These are phyloP conservation scores for Eragrostis curvula DNA, from an alignment of 176 grass and related monocot genomes.

Conservation along the genomic window DNA sequence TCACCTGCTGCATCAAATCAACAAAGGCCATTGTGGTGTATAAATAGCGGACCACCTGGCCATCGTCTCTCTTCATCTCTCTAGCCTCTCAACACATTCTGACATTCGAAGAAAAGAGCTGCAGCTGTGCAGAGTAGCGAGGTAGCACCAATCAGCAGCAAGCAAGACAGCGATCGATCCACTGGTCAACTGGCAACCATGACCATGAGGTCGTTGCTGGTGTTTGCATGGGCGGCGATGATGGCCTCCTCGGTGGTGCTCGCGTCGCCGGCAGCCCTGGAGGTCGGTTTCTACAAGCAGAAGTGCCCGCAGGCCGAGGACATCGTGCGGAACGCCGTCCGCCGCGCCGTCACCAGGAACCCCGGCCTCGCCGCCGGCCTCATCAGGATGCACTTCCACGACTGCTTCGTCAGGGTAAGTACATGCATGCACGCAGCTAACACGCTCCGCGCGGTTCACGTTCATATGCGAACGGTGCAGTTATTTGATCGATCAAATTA, in stretches of 20 bases:
- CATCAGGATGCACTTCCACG: slow-evolving; percentile 90
- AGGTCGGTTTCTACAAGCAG: slow-evolving; percentile 62
- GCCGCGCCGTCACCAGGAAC: slow-evolving; percentile 35
- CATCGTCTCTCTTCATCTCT: not conserved
- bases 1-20: not conserved
- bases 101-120: not conserved
- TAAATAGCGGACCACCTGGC: not conserved
- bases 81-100: not conserved
- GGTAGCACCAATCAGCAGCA: not conserved
- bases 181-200: not conserved
- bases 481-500: too few species aligned
- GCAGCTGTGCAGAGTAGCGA: not conserved
- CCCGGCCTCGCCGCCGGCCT: slow-evolving; percentile 59
- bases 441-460: too few species aligned
- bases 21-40: not conserved
- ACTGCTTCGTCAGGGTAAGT: slow-evolving; percentile 91
- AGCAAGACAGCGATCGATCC: not conserved
- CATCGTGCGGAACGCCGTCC: slow-evolving; percentile 66
- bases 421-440: not conserved
- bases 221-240: slow-evolving; percentile 18
- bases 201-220: not conserved
- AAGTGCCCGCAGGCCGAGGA: slow-evolving; percentile 64
- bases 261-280: slow-evolving; percentile 37
- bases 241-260: slow-evolving; percentile 1
- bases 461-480: too few species aligned